phyloP scores from a whole-genome alignment of 352 stramenopile genomes.

The Aphanomyces astaci region DNA sequence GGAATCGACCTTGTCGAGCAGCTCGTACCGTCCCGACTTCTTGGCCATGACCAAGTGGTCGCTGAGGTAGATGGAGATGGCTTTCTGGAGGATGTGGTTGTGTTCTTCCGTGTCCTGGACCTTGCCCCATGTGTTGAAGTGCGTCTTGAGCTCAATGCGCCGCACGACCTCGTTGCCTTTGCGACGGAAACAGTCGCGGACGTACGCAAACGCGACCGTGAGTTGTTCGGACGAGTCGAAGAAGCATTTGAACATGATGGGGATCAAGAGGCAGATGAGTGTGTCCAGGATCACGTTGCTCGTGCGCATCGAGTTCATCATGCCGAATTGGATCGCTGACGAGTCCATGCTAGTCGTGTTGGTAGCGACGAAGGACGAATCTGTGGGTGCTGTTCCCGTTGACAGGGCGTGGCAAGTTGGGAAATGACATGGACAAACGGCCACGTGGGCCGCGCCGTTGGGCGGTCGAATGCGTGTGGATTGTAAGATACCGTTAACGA shows the following conservation, averaged over 20 bases:
- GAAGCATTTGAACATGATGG: slow-evolving; percentile 27
- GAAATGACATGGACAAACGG: no score
- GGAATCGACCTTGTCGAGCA: slow-evolving; percentile 34
- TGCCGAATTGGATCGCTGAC: slow-evolving; percentile 34
- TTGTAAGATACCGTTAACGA: no score
- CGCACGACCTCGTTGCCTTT: slow-evolving; percentile 27
- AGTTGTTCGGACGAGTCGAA: slow-evolving; percentile 24
- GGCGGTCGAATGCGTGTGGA: no score
- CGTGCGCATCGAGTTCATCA: slow-evolving; percentile 49
- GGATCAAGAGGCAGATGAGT: slow-evolving; percentile 50
- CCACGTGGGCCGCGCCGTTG: no score
- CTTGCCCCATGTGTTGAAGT: slow-evolving; percentile 33
- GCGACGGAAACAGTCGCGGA: slow-evolving; percentile 25
- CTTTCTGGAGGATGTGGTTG: slow-evolving; percentile 46
- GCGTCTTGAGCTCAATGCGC: slow-evolving; percentile 31
- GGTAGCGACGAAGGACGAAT: background rate
- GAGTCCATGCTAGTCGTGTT: background rate
- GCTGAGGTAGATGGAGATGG: slow-evolving; percentile 36
- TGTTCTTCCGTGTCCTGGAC: slow-evolving; percentile 38
- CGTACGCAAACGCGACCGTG: slow-evolving; percentile 22
- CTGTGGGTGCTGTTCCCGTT: no score
- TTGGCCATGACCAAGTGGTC: slow-evolving; percentile 34
- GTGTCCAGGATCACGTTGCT: slow-evolving; percentile 44
- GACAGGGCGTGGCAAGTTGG: no score
- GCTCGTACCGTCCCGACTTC: slow-evolving; percentile 38